Base-by-base conservation (phyloP, 2,329 filamentous ascomycete genomes). In the Aspergillus luchuensis region DNA sequence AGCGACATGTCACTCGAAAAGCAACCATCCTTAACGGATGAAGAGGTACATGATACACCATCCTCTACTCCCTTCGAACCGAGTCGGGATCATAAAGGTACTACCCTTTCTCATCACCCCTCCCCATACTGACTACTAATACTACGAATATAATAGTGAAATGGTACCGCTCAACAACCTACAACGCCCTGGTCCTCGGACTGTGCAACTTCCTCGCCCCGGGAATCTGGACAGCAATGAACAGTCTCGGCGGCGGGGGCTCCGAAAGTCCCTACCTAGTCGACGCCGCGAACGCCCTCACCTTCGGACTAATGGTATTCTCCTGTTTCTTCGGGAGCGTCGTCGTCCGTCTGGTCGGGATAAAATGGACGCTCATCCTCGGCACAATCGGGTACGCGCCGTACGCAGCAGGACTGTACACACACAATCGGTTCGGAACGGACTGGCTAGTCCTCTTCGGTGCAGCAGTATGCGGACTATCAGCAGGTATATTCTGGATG, bases 401-500 rank as follows among this genome's bases (percentile, higher is more conserved):
- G 0, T 92, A 85, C 63, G 88, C 89, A 0, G 89, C 89, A 0
- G 89, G 87, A 0, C 76, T 91, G 0, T 91, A 91, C 72, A 85
- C 84, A 3, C 90, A 91, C 74, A 91, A 91, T 69, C 82, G 89
- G 0, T 91, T 83, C 67, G 87, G 87, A 1, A 85, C 77, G 0
- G 84, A 88, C 64, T 92, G 89, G 89, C 81, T 91, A 8, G 82
- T 87, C 0, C 80, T 91, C 0, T 74, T 91, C 8, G 89, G 89
- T 0, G 88, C 87, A 0, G 87, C 87, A 0, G 78, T 89, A 0
- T 91, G 89, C 63, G 89, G 89, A 17, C 81, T 91, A 33, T 88
- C 86, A 0, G 89, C 89, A 0, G 89, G 89, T 0, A 80, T 91
- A 0, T 91, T 91, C 74, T 92, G 89, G 89, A 87, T 87, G 80